Evolutionary conservation across 345 rosid genomes (phyloP).

Genomic region (Heritiera littoralis): DNA sequence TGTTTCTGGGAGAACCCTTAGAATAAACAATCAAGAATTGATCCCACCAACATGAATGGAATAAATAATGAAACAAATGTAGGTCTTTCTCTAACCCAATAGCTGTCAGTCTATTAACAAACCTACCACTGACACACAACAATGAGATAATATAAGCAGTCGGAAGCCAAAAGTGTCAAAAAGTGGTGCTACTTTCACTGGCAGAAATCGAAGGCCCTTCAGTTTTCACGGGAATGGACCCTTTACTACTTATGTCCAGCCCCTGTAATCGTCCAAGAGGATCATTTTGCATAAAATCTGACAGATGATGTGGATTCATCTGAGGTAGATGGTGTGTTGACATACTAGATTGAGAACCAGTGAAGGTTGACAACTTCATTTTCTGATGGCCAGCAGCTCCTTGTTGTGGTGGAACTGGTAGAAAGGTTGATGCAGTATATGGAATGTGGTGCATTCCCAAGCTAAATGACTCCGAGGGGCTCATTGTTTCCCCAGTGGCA

Average conservation of each 20-base stretch:
- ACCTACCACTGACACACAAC: no score
- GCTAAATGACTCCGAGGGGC: constrained; percentile 43
- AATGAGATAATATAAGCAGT: no score
- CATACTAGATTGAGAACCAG: constrained; percentile 30
- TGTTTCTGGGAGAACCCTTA: no score
- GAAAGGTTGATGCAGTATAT: constrained; percentile 34
- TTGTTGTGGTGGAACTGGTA: constrained; percentile 39
- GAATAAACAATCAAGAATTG: no score
- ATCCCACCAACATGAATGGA: no score
- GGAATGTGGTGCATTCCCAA: constrained; percentile 52
- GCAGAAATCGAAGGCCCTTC: constrained; percentile 67
- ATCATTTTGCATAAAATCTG: constrained; percentile 46
- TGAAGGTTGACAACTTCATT: constrained; percentile 41
- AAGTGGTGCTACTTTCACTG: constrained; percentile 64
- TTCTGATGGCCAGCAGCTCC: constrained; percentile 32
- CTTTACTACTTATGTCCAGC: constrained; percentile 59
- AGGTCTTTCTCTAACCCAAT: no score
- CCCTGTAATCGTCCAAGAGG: constrained; percentile 48
- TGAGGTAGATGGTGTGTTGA: constrained; percentile 15
- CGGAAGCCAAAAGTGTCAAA: constrained; percentile 28
- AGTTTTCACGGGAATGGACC: constrained; percentile 48
- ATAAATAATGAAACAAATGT: no score
- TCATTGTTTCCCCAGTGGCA: constrained; percentile 55
- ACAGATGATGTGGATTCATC: constrained; percentile 21
- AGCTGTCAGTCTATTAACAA: no score